Conservation (phyloP, 2,329 filamentous ascomycete genomes). For the Calonectria pteridis region DNA sequence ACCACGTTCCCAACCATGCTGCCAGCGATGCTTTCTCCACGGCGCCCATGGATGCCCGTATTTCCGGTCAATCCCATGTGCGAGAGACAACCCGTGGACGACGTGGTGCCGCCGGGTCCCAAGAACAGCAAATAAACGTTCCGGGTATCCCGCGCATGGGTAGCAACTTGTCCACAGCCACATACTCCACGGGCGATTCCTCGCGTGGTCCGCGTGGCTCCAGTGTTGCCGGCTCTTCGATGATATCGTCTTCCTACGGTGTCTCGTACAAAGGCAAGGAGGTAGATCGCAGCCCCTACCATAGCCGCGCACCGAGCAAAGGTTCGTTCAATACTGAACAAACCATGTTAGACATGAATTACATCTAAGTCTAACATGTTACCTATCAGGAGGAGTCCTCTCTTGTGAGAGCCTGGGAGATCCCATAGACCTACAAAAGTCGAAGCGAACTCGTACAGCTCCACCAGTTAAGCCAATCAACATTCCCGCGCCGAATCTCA, state of each 20-base stretch:
- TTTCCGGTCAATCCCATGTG: conserved; percentile 60
- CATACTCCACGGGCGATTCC: conserved; percentile 58
- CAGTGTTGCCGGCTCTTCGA: conserved; percentile 11
- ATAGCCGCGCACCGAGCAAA: conserved; percentile 55
- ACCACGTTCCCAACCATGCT: conserved; percentile 72
- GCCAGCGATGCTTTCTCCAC: conserved; percentile 68
- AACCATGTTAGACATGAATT: conserved; percentile 30
- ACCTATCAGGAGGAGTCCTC: conserved; percentile 11
- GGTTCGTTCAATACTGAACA: conserved; percentile 44
- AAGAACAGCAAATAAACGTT: conserved; percentile 53
- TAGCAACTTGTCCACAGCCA: conserved; percentile 61
- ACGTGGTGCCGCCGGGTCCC: conserved; percentile 55
- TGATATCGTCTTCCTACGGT: conserved; percentile 36
- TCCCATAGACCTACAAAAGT: conserved; percentile 55
- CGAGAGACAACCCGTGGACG: conserved; percentile 64
- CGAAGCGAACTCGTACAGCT: conserved; percentile 42
- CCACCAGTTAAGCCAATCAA: not conserved
- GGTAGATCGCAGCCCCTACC: conserved; percentile 47
- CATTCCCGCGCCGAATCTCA: not conserved
- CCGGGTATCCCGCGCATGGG: conserved; percentile 58
- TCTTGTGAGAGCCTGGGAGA: conserved; percentile 53
- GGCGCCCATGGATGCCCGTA: conserved; percentile 64
- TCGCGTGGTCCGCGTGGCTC: conserved; percentile 28
- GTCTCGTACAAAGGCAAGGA: conserved; percentile 59
- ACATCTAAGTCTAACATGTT: conserved; percentile 12